Evolutionary conservation across 2,329 filamentous ascomycete species (phyloP), one percentile per base, ranked within the genome.

Genomic region (Cercospora sp.): DNA sequence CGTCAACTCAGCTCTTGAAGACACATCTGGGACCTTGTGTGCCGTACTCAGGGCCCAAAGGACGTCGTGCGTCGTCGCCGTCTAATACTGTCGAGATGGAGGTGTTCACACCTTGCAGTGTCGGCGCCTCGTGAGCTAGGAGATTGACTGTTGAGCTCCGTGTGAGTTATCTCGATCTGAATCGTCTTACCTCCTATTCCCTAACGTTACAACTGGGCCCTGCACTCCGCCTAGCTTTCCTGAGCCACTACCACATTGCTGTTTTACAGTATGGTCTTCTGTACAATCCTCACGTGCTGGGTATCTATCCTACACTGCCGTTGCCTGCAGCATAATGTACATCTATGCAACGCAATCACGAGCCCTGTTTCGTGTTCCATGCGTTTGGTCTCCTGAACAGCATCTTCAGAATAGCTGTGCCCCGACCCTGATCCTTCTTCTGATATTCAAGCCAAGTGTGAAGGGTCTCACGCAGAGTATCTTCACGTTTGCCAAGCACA

Each of bases 391-490:
- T 72, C 69, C 73, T 73, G 61, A 79, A 79, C 55, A 79, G 65
- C 77, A 79, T 78, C 62, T 69, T 70, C 64, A 79, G 12, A 28
- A 78, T 71, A 8, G 71, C 72, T 33, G 59, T 36, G 2, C 76
- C 76, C 33, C 53, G 65, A 6, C 77, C 75, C 65, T 73, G 73
- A 77, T 82, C 81, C 58, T 77, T 77, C 64, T 79, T 70, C 68
- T 77, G 80, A 12, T 76, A 74, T 53, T 74, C 72, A 39, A 84
- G 71, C 82, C 83, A 85, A 42, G 68, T 72, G 28, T 68, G 67
- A 66, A 85, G 71, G 33, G 76, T 73, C 13, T 65, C 62, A 18
- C 72, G 73, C 26, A 80, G 63, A 5, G 66, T 66, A n/a, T 74
- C 71, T 8, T 75, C 72, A 5, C 63, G 61, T 63, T 72, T 72